phyloP scores from a whole-genome alignment of 495 filamentous ascomycete species.

The Astrothelium macrocarpum region DNA sequence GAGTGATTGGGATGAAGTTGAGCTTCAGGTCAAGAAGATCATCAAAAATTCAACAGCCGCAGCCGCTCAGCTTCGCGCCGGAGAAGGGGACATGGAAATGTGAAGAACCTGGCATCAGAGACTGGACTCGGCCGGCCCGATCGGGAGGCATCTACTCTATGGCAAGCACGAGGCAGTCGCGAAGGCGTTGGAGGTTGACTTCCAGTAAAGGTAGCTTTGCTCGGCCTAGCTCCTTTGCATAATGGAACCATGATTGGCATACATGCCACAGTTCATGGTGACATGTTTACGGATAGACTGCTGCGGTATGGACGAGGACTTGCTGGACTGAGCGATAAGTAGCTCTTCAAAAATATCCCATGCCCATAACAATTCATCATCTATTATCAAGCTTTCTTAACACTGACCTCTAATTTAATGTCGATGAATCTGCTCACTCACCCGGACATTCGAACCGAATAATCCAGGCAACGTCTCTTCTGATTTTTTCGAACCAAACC shows the following conservation, averaged over 20 bases:
- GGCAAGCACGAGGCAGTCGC: not conserved
- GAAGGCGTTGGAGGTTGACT: not conserved
- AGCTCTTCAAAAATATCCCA: not conserved
- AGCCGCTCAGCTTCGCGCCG: slow-evolving; percentile 40
- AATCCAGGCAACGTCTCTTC: too few species aligned
- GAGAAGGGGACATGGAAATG: slow-evolving; percentile 38
- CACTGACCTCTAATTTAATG: too few species aligned
- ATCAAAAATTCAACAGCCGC: slow-evolving; percentile 55
- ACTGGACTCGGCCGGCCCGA: not conserved
- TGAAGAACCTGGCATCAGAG: too few species aligned
- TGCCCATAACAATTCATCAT: not conserved
- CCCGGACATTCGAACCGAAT: too few species aligned
- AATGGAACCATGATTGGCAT: not conserved
- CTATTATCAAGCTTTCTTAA: not conserved
- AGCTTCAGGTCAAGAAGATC: slow-evolving; percentile 65
- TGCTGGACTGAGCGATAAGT: not conserved
- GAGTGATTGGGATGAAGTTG: slow-evolving; percentile 79
- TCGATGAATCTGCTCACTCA: too few species aligned
- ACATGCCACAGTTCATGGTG: not conserved
- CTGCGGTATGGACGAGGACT: not conserved
- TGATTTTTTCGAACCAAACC: too few species aligned
- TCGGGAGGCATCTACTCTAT: not conserved
- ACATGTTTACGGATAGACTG: not conserved
- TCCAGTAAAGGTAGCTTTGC: not conserved
- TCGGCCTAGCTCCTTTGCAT: not conserved